These are phyloP conservation scores for Poa pratensis DNA, from an alignment of 176 grass and related monocot species.

Conservation along the genomic window DNA sequence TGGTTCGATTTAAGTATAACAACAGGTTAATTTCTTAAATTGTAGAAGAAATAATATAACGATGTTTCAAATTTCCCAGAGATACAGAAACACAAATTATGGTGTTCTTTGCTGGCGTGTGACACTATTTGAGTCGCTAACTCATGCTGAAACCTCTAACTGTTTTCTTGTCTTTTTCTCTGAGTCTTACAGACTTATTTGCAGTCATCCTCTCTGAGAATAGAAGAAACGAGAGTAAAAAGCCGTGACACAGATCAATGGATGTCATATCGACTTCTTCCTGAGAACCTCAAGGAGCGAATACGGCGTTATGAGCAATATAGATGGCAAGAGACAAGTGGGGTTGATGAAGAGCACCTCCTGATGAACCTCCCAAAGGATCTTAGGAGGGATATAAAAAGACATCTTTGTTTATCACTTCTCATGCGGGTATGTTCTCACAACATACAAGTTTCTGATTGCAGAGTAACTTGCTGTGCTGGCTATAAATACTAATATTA, in stretches of 20 bases:
- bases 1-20: background rate
- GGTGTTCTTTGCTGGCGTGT: background rate
- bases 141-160: conserved; percentile 2
- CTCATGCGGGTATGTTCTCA: conserved; percentile 76
- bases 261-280: conserved; percentile 84
- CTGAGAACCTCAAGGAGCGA: conserved; percentile 80
- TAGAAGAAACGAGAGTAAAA: conserved; percentile 92
- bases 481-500: conserved; percentile 5
- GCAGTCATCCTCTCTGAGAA: conserved; percentile 66
- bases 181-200: conserved; percentile 65
- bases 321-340: conserved; percentile 92
- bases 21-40: background rate
- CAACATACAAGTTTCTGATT: conserved; percentile 1
- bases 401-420: conserved; percentile 85
- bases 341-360: conserved; percentile 81
- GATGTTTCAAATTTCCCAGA: conserved; percentile 11
- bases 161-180: background rate
- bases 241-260: conserved; percentile 82
- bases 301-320: conserved; percentile 87
- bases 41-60: background rate
- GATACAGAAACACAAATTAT: conserved; percentile 5
- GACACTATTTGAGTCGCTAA: conserved; percentile 5
- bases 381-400: conserved; percentile 84
- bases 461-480: conserved; percentile 13
- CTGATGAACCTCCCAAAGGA: conserved; percentile 90